These are phyloP conservation scores for Bremia lactucae DNA, from an alignment of 352 stramenopile species.

Conservation along the genomic window DNA sequence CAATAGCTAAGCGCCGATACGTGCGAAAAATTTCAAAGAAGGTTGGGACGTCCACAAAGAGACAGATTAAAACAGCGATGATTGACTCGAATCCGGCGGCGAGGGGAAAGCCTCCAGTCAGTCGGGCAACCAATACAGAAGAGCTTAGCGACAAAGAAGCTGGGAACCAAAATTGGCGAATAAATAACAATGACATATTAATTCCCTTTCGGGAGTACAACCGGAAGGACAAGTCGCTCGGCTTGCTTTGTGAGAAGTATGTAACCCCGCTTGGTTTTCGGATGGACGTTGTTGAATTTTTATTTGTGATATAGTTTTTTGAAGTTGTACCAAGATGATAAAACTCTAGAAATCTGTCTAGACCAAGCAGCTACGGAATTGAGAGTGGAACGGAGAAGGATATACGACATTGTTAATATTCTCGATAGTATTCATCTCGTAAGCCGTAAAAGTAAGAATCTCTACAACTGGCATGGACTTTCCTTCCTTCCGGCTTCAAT, in stretches of 20 bases:
- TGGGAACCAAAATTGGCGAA: conserved; percentile 19
- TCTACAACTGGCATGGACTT: conserved; percentile 88
- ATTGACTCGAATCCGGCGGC: conserved; percentile 6
- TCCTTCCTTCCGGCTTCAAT: conserved; percentile 54
- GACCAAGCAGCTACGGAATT: conserved; percentile 56
- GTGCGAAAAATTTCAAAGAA: conserved; percentile 51
- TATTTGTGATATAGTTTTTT: conserved; percentile 40
- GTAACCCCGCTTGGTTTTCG: conserved; percentile 7
- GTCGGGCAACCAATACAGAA: conserved; percentile 1
- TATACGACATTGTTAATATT: conserved; percentile 99
- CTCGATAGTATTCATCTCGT: conserved; percentile 92
- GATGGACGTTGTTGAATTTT: conserved; percentile 1
- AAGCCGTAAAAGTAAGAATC: conserved; percentile 93
- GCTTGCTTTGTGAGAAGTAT: conserved; percentile 79
- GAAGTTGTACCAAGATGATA: conserved; percentile 53
- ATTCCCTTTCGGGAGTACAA: conserved; percentile 81
- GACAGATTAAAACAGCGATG: conserved; percentile 26
- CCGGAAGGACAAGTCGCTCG: conserved; percentile 81
- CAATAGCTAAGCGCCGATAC: conserved; percentile 51
- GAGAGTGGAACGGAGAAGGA: conserved; percentile 87
- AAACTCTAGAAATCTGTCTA: conserved; percentile 68
- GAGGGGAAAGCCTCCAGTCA: conserved; percentile 3
- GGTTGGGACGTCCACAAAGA: conserved; percentile 24
- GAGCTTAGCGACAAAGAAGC: conserved; percentile 9
- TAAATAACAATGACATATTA: conserved; percentile 32